Percentiles rank a stretch among this genome's conserved stretches.
These are phyloP conservation scores for Exserohilum turcica DNA, from an alignment of 2,329 filamentous ascomycete species.

Conservation along the genomic window DNA sequence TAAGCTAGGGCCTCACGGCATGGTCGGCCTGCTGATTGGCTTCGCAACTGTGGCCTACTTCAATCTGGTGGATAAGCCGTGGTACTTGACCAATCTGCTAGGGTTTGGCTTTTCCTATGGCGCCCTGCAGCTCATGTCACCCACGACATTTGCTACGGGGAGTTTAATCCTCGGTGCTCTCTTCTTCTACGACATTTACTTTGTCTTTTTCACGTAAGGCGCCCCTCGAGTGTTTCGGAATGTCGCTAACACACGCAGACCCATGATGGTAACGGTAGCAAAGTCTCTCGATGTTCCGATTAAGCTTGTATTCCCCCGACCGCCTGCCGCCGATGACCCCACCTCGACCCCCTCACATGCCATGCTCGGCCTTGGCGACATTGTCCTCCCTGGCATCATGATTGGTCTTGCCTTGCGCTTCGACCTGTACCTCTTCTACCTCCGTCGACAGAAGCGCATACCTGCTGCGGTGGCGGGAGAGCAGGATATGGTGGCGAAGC, in stretches of 20 bases:
- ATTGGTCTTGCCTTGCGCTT: constrained; percentile 88
- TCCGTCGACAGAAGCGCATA: constrained; percentile 61
- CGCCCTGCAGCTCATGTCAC: constrained; percentile 81
- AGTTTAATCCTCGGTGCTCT: constrained; percentile 76
- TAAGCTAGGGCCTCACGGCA: constrained; percentile 59
- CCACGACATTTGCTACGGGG: constrained; percentile 83
- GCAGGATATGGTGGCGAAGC: constrained; percentile 39
- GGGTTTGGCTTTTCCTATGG: constrained; percentile 87
- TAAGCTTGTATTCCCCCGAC: constrained; percentile 83
- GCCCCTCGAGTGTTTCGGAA: neutral
- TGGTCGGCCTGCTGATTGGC: constrained; percentile 62
- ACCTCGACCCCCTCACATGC: constrained; percentile 55
- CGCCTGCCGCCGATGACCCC: constrained; percentile 55
- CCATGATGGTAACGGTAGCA: constrained; percentile 85
- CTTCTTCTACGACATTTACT: constrained; percentile 94
- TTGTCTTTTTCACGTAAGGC: constrained; percentile 79
- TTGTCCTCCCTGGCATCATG: constrained; percentile 90
- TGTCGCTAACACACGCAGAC: constrained; percentile 52
- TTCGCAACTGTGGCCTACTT: constrained; percentile 67
- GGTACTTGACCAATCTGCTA: constrained; percentile 82
- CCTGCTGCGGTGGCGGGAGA: constrained; percentile 16
- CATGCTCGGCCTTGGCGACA: constrained; percentile 93
- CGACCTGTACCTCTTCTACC: constrained; percentile 84
- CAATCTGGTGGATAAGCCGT: constrained; percentile 63
- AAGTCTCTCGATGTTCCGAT: constrained; percentile 89